Percentiles rank a stretch among this genome's conserved stretches.
phyloP scores from a whole-genome alignment of 768 basidiomycete species.

The Mycena crocata region DNA sequence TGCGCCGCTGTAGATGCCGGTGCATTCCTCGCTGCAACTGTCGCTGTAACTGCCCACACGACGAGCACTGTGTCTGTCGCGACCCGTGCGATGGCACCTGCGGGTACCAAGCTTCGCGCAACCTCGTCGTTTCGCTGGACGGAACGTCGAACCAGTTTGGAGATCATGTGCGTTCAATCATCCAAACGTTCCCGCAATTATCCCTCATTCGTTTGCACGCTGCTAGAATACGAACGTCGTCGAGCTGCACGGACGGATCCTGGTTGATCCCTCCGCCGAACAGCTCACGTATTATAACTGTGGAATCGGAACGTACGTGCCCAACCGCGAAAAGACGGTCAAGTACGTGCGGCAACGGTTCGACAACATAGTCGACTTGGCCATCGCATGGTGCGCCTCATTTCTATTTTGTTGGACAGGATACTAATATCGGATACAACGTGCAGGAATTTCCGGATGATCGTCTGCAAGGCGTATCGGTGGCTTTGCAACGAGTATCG shows the following conservation, averaged over 20 bases:
- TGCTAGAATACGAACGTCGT: constrained; percentile 49
- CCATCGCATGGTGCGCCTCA: constrained; percentile 49
- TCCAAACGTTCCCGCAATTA: background rate
- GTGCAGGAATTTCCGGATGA: constrained; percentile 43
- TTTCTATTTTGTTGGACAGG: background rate
- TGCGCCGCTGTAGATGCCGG: background rate
- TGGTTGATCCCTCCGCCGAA: constrained; percentile 26
- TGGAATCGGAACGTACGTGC: constrained; percentile 47
- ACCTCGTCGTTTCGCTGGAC: background rate
- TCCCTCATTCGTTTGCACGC: background rate
- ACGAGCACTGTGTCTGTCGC: background rate
- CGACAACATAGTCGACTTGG: constrained; percentile 45
- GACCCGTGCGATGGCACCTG: background rate
- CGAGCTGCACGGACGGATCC: constrained; percentile 41
- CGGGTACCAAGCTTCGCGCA: background rate
- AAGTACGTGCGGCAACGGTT: constrained; percentile 37
- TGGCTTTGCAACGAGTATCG: constrained; percentile 44
- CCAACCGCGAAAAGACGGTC: constrained; percentile 33
- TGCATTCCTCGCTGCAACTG: background rate
- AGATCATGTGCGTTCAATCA: constrained; percentile 39
- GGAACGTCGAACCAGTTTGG: constrained; percentile 5
- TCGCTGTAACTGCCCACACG: background rate
- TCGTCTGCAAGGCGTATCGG: constrained; percentile 40
- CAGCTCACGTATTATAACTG: constrained; percentile 49
- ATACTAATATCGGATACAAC: background rate